These are phyloP conservation scores for Kalanchoe fedtschenkoi DNA, from an alignment of 164 flowering plant species.

Conservation along the genomic window DNA sequence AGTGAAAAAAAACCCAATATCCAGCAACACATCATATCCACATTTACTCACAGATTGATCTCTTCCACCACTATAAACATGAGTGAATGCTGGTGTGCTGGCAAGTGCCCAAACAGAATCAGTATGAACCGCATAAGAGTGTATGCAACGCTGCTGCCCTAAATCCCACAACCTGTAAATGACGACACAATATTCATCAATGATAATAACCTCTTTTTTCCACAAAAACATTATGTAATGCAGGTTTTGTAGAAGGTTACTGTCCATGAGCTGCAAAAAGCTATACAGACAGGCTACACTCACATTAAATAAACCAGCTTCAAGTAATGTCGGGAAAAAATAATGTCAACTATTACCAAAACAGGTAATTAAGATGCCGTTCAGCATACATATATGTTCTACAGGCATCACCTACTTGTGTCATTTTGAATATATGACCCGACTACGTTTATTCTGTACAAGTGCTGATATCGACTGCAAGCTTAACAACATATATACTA, in stretches of 20 bases:
- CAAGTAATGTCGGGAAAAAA: neutral
- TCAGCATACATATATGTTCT: neutral
- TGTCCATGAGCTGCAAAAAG: neutral
- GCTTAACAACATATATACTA: neutral
- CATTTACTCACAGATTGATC: constrained; percentile 70
- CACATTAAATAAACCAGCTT: neutral
- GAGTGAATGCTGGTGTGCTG: constrained; percentile 80
- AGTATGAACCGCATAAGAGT: constrained; percentile 96
- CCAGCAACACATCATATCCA: neutral
- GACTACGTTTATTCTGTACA: neutral
- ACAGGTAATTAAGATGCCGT: neutral
- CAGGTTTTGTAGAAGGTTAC: neutral
- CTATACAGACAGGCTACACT: neutral
- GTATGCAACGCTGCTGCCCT: constrained; percentile 96
- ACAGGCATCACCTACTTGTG: neutral
- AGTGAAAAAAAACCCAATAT: neutral
- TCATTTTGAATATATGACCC: neutral
- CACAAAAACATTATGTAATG: neutral
- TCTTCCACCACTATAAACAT: constrained; percentile 97
- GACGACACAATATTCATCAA: neutral
- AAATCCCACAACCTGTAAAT: constrained; percentile 84
- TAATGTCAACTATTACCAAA: neutral
- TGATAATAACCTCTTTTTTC: neutral
- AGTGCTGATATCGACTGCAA: neutral
- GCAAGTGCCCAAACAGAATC: constrained; percentile 99